Evolutionary conservation across 805 yeast species (phyloP), one percentile per base, ranked within the genome.

Genomic region (Vanderwaltozyma verrucispora): DNA sequence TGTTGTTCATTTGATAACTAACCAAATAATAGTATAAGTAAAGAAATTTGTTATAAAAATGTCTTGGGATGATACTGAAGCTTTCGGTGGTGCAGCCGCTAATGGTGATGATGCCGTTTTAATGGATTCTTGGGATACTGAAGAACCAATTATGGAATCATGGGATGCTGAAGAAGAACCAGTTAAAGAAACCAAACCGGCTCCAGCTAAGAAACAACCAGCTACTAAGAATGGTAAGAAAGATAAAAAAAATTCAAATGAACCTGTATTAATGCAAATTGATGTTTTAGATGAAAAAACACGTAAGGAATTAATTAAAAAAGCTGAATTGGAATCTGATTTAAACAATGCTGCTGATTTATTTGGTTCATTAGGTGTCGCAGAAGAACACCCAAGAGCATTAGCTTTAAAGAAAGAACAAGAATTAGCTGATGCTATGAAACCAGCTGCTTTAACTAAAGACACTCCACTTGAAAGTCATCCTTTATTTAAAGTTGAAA

Each of bases 281-380:
- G 89, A 81, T 43, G 65, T 66, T 14, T 72, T 82, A 29, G 95
- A 85, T 58, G 82, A 75, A 46, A 68, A 67, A 44, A 78, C 89
- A n/a, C 72, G 85, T 54, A 74, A 68, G 49, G 87, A 81, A 54
- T 61, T 87, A 60, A 68, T 83, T 62, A 79, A 70, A 54, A 69
- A 80, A 58, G 94, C 92, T 16, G 95, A 89, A 63, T 53, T 85
- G 42, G 79, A 75, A 33, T 74, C 94, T 20, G 98, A 89, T 64
- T 68, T 89, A 60, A 85, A 84, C 61, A 85, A 84, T 56, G 97
- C 98, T 23, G 89, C 95, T 8, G 94, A 84, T 50, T 68, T 89
- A 50, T 86, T 89, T 56, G 95, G 87, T 24, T 86, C 85, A 13
- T 59, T 71, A 39, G 69, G 69, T 42, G 75, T 74, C 25, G 70